Conservation (phyloP, 768 basidiomycete species). For the Suillus placidus region DNA sequence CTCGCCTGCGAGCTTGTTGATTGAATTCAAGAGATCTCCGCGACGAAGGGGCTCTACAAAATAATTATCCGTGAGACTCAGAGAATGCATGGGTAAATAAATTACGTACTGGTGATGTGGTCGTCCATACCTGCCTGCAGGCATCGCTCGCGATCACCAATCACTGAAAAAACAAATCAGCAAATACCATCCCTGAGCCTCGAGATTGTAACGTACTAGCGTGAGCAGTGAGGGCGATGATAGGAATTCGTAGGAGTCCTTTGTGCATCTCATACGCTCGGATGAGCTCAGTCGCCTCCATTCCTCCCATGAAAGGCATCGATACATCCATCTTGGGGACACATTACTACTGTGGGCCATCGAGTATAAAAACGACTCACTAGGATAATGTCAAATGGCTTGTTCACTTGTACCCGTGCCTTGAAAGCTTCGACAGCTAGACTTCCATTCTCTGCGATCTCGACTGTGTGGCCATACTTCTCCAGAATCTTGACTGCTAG, state of each 20-base stretch:
- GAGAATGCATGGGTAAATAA: background rate
- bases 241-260: constrained; percentile 75
- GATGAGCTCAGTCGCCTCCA: constrained; percentile 95
- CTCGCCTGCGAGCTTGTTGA: constrained; percentile 77
- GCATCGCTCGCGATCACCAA: constrained; percentile 80
- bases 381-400: constrained; percentile 89
- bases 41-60: constrained; percentile 73
- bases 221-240: constrained; percentile 96
- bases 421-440: constrained; percentile 93
- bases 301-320: constrained; percentile 98
- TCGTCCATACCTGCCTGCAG: constrained; percentile 82
- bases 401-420: constrained; percentile 64
- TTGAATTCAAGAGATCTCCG: constrained; percentile 78
- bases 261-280: constrained; percentile 80
- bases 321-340: constrained; percentile 88
- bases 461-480: constrained; percentile 92
- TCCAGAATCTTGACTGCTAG: constrained; percentile 96
- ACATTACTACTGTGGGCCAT: constrained; percentile 9
- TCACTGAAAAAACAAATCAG: constrained; percentile 56
- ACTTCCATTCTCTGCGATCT: constrained; percentile 97
- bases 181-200: background rate
- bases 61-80: constrained; percentile 8
- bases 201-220: constrained; percentile 66
- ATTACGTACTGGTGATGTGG: constrained; percentile 73
- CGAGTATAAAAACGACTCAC: constrained; percentile 48